A percentile compares a stretch with the other conserved stretches of the same genome.
These are phyloP conservation scores for Ceratocystis smalleyi DNA, from an alignment of 2,329 filamentous ascomycete species.

Conservation along the genomic window DNA sequence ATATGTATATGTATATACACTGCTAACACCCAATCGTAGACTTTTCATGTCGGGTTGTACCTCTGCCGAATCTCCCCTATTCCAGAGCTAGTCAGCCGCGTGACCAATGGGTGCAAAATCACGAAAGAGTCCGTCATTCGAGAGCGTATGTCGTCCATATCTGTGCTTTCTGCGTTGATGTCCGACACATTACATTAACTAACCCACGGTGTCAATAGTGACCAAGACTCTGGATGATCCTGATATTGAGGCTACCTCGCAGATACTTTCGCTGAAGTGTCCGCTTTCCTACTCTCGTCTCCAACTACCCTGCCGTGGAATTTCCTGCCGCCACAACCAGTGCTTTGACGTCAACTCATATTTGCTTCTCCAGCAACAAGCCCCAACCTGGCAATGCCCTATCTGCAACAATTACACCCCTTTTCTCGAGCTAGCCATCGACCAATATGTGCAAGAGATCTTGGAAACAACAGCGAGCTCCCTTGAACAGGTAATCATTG, in stretches of 20 bases:
- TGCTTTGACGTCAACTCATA: conserved; percentile 93
- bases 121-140: conserved; percentile 65
- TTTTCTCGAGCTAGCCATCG: conserved; percentile 70
- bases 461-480: conserved; percentile 54
- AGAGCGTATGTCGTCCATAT: conserved; percentile 48
- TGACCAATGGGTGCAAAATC: conserved; percentile 55
- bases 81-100: conserved; percentile 50
- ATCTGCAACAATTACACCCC: conserved; percentile 73
- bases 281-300: conserved; percentile 79
- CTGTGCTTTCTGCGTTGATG: neutral
- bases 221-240: conserved; percentile 66
- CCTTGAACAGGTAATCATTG: conserved; percentile 75
- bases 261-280: conserved; percentile 80
- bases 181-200: neutral
- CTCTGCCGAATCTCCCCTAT: conserved; percentile 61
- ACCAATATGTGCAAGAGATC: conserved; percentile 81
- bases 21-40: conserved; percentile 32
- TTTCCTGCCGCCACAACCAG: conserved; percentile 72
- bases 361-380: conserved; percentile 85
- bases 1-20: no score
- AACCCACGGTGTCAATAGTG: conserved; percentile 37
- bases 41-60: conserved; percentile 56
- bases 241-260: conserved; percentile 79
- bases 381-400: conserved; percentile 90
- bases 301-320: conserved; percentile 60